These are phyloP conservation scores for Eucalyptus tenuipes DNA, from an alignment of 345 rosid species.

Conservation along the genomic window DNA sequence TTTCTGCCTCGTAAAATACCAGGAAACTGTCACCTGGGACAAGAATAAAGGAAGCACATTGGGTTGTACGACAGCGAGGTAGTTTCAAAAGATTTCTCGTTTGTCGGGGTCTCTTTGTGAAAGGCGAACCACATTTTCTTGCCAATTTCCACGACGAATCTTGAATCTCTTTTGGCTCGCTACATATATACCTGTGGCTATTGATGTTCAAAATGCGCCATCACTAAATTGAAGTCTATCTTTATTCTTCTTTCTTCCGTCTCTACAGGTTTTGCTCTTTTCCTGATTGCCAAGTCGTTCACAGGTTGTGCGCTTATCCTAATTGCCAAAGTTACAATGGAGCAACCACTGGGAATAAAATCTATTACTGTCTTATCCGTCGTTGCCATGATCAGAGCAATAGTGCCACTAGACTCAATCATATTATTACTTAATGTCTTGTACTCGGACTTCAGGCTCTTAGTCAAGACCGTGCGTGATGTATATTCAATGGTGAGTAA, in stretches of 20 bases:
- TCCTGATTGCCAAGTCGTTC: neutral
- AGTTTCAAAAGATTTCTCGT: neutral
- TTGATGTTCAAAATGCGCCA: neutral
- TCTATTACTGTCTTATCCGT: neutral
- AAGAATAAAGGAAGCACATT: neutral
- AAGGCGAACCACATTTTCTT: neutral
- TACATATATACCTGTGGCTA: neutral
- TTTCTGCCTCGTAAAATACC: neutral
- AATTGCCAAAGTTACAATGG: neutral
- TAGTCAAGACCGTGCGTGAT: neutral
- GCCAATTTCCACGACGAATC: neutral
- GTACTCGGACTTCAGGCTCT: constrained; percentile 2
- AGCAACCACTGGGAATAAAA: neutral
- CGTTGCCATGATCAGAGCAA: neutral
- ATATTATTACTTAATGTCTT: constrained; percentile 9
- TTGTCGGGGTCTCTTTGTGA: neutral
- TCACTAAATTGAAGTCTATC: neutral
- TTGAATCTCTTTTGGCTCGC: neutral
- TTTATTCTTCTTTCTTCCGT: neutral
- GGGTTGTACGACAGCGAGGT: neutral
- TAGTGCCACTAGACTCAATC: constrained; percentile 5
- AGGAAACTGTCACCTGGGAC: neutral
- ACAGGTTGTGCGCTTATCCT: neutral
- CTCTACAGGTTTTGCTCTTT: neutral
- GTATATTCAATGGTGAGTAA: neutral